Conservation (phyloP, 2,329 filamentous ascomycete species). For the Diaporthe vaccinii region DNA sequence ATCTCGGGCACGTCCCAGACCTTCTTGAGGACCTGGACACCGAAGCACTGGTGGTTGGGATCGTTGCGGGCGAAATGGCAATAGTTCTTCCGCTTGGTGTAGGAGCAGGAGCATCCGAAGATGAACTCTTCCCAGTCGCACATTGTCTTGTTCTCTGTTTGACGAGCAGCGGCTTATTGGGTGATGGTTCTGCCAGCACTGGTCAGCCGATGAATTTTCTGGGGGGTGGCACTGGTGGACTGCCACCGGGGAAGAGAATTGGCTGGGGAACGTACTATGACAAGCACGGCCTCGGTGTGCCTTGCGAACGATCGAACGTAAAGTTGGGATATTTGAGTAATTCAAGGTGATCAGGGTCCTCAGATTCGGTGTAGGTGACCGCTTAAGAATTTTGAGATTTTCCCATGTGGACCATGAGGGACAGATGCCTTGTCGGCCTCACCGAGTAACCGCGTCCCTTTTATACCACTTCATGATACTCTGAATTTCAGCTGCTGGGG, state of each 20-base stretch:
- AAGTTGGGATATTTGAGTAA: background rate
- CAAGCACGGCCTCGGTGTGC: slow-evolving; percentile 11
- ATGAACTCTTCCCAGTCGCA: slow-evolving; percentile 79
- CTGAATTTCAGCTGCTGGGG: background rate
- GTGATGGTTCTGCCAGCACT: background rate
- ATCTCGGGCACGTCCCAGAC: slow-evolving; percentile 69
- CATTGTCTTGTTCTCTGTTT: slow-evolving; percentile 59
- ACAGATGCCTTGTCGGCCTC: background rate
- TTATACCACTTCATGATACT: slow-evolving; percentile 5
- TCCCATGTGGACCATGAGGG: background rate
- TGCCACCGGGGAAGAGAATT: background rate
- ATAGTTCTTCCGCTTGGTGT: slow-evolving; percentile 72
- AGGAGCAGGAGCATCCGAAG: slow-evolving; percentile 75
- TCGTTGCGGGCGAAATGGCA: slow-evolving; percentile 84
- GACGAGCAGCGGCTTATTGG: background rate
- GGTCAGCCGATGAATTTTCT: background rate
- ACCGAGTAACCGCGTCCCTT: background rate
- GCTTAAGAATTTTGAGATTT: background rate
- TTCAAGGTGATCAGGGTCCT: slow-evolving; percentile 1
- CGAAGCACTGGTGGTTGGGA: slow-evolving; percentile 76
- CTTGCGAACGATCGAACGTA: background rate
- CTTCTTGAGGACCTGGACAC: slow-evolving; percentile 74
- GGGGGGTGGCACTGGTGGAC: background rate
- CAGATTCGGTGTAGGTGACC: background rate
- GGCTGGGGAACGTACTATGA: background rate